Conservation (phyloP, 331 rosid species). For the Telfairia occidentalis region DNA sequence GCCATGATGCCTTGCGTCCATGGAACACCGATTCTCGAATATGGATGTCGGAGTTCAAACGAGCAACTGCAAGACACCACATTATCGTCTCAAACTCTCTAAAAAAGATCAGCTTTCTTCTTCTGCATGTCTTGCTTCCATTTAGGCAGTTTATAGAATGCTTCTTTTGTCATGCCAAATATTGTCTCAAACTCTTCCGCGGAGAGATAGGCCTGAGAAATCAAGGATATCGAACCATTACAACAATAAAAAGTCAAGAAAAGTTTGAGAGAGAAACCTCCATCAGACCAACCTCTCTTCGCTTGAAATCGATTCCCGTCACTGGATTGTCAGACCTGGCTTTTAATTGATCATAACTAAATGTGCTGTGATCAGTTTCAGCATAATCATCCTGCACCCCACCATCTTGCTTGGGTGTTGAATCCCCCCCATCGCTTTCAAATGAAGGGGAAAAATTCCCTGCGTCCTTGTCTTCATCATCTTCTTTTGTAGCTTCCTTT, state of each 20-base stretch:
- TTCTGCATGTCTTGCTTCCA: constrained; percentile 99
- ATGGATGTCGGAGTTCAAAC: neutral
- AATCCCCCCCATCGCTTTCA: constrained; percentile 36
- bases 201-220: constrained; percentile 66
- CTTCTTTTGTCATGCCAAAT: constrained; percentile 57
- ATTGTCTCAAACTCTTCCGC: constrained; percentile 57
- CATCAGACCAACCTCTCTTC: constrained; percentile 67
- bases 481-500: constrained; percentile 43
- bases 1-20: neutral
- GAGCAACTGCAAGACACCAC: neutral
- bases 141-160: constrained; percentile 67
- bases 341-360: constrained; percentile 80
- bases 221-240: neutral
- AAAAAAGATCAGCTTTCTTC: constrained; percentile 75
- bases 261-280: neutral
- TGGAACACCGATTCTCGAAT: neutral
- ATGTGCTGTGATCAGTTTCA: constrained; percentile 32
- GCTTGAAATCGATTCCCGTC: constrained; percentile 80
- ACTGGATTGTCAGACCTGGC: constrained; percentile 66
- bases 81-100: no score
- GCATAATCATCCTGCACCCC: constrained; percentile 26
- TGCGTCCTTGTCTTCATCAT: constrained; percentile 45
- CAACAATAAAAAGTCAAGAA: neutral
- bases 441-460: constrained; percentile 39
- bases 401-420: constrained; percentile 41